These are phyloP conservation scores for Nasturtium officinale DNA, from an alignment of 345 rosid species.

Conservation along the genomic window DNA sequence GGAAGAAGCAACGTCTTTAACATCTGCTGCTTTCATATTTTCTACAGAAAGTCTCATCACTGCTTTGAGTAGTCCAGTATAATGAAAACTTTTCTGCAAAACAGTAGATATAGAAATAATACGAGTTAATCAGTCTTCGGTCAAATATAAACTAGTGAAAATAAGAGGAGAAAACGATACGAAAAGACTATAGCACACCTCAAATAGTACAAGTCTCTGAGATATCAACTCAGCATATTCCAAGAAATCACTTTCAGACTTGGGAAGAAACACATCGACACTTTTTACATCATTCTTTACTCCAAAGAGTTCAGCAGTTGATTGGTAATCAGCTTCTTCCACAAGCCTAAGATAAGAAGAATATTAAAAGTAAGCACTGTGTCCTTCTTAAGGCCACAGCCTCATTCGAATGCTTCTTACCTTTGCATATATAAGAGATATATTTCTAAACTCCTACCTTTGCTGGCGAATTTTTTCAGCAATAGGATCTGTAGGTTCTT, in stretches of 20 bases:
- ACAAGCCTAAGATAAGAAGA: constrained; percentile 62
- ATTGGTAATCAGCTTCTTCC: constrained; percentile 86
- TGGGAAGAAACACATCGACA: constrained; percentile 74
- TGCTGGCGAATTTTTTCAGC: constrained; percentile 79
- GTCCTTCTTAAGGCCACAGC: neutral
- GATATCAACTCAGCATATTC: constrained; percentile 90
- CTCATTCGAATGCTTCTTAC: neutral
- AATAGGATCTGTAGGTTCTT: constrained; percentile 61
- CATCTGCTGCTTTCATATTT: constrained; percentile 79
- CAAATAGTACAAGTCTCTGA: constrained; percentile 62
- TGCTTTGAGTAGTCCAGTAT: constrained; percentile 68
- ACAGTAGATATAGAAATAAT: neutral
- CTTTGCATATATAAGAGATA: no score
- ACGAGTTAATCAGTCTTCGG: neutral
- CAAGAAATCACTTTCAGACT: constrained; percentile 80
- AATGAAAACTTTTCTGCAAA: constrained; percentile 87
- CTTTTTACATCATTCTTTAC: constrained; percentile 60
- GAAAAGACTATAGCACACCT: constrained; percentile 50
- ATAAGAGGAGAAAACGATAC: neutral
- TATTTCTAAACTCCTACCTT: constrained; percentile 50
- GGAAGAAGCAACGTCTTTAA: constrained; percentile 83
- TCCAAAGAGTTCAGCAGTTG: constrained; percentile 72
- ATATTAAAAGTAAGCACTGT: neutral
- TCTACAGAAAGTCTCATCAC: constrained; percentile 82
- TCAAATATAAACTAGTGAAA: neutral